Base-by-base conservation (phyloP, 768 basidiomycete genomes). In the Xerocomus spinulosus region DNA sequence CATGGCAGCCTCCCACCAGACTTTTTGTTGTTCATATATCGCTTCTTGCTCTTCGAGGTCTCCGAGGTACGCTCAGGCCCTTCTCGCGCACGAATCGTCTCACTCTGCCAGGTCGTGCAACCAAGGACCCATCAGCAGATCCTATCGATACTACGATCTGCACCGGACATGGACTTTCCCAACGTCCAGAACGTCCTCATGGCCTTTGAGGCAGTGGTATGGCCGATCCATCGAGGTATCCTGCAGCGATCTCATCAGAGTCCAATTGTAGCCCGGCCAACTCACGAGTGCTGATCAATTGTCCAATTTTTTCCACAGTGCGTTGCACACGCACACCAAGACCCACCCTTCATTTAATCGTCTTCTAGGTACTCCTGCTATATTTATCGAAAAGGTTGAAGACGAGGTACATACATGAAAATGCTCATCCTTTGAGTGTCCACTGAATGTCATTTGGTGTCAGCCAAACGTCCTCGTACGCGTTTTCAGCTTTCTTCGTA, bases 11-110 rank as follows among this genome's bases (percentile, higher is more conserved):
- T 87, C 9, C 79, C 85, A 2, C 61, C 77, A 18, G 53, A 66
- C 7, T 89, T 86, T 58, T 61, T 79, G 13, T 68, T 88, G 17
- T 80, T 83, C 55, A 59, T 87, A 13, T 79, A 83, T 49, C 80
- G 85, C 15, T 68, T 85, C 44, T 69, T 92, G 26, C 67, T 92
- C 46, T 74, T 77, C 46, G 87, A 92, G 65, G 72, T 85, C 4
- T 73, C 82, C 13, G 89, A 92, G 76, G 89, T 78, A 10, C 21
- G 58, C 39, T 14, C 23, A 43, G 26, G 18, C 17, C 32, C 15
- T 23, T 34, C 9, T 25, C 9, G 20, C 3, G 28, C 21, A 30
- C 44, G 33, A 29, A 47, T 24, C n/a, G 4, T 32, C 47, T 45
- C 39, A 57, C 35, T 41, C 26, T 46, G 7, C 45, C 53, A 91